A percentile compares a stretch with the other conserved stretches of the same genome.
Conservation (phyloP, 306 rosid species). For the Prunus padus region DNA sequence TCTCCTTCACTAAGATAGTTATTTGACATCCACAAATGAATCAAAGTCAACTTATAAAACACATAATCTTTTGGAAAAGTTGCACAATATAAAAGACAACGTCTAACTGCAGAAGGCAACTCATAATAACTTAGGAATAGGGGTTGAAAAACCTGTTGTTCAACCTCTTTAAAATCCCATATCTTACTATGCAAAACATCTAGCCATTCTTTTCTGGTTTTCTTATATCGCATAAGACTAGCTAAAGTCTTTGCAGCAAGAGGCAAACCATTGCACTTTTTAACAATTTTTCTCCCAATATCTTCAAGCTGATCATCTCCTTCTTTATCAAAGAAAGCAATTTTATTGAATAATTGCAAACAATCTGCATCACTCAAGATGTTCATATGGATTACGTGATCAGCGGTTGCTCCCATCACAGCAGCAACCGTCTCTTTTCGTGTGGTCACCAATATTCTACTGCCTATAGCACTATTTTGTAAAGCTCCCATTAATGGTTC, state of each 20-base stretch:
- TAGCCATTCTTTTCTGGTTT: neutral
- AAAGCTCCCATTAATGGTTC: neutral
- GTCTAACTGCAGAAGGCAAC: neutral
- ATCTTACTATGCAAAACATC: neutral
- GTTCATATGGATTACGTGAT: neutral
- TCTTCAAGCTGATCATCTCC: neutral
- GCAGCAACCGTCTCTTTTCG: neutral
- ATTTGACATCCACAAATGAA: no score
- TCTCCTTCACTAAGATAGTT: no score
- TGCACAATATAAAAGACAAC: neutral
- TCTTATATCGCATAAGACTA: constrained; percentile 2
- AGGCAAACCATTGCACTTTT: constrained; percentile 1
- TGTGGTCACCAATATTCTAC: constrained; percentile 14
- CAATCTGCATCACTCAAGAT: neutral
- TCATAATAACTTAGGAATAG: neutral
- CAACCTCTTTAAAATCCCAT: neutral
- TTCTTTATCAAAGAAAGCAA: neutral
- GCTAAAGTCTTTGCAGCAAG: neutral
- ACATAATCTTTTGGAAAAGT: neutral
- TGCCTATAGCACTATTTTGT: neutral
- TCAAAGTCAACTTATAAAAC: fast-evolving
- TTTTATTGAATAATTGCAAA: neutral
- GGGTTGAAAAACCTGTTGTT: neutral
- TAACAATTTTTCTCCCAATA: neutral
- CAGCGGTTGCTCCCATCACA: neutral